Evolutionary conservation across 257 asterid species (phyloP).

Genomic region (Knoxia roxburghii): DNA sequence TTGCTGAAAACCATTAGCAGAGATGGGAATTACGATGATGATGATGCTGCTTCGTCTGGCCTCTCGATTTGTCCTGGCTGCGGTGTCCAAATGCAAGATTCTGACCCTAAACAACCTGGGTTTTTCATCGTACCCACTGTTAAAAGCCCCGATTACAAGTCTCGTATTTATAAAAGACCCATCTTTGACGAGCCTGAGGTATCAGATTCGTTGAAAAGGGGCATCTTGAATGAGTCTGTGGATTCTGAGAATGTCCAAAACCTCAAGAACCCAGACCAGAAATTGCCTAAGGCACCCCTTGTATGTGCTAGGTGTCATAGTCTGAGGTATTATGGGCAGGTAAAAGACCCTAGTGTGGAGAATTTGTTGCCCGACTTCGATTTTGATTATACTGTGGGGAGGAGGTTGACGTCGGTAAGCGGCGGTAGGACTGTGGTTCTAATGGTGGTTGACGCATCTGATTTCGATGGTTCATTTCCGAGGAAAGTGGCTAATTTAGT

Average conservation of each 20-base stretch:
- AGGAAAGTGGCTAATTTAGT: slow-evolving; percentile 64
- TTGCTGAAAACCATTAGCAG: slow-evolving; percentile 35
- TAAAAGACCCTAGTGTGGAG: slow-evolving; percentile 59
- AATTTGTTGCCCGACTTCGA: slow-evolving; percentile 83
- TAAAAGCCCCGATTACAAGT: slow-evolving; percentile 42
- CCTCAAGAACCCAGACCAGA: slow-evolving; percentile 18
- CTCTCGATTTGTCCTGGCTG: slow-evolving; percentile 74
- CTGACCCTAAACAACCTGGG: slow-evolving; percentile 68
- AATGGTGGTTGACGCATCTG: slow-evolving; percentile 80
- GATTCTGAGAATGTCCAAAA: slow-evolving; percentile 24
- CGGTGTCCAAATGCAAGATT: slow-evolving; percentile 73
- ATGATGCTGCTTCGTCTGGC: slow-evolving; percentile 34
- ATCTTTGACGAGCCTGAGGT: slow-evolving; percentile 56
- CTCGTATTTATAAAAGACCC: slow-evolving; percentile 42
- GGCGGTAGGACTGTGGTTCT: slow-evolving; percentile 71
- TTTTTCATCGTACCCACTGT: slow-evolving; percentile 37
- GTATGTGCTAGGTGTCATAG: slow-evolving; percentile 86
- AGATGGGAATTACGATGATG: slow-evolving; percentile 86
- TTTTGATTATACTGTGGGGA: slow-evolving; percentile 83
- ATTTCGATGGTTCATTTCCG: slow-evolving; percentile 89
- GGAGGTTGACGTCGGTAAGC: slow-evolving; percentile 49
- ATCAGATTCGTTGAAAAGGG: slow-evolving; percentile 54
- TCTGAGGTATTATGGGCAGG: slow-evolving; percentile 63
- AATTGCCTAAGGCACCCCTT: slow-evolving; percentile 37
- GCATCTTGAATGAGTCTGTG: slow-evolving; percentile 41